Evolutionary conservation across 768 basidiomycete genomes (phyloP), one percentile per base, ranked within the genome.

Genomic region (Lactarius psammicola): DNA sequence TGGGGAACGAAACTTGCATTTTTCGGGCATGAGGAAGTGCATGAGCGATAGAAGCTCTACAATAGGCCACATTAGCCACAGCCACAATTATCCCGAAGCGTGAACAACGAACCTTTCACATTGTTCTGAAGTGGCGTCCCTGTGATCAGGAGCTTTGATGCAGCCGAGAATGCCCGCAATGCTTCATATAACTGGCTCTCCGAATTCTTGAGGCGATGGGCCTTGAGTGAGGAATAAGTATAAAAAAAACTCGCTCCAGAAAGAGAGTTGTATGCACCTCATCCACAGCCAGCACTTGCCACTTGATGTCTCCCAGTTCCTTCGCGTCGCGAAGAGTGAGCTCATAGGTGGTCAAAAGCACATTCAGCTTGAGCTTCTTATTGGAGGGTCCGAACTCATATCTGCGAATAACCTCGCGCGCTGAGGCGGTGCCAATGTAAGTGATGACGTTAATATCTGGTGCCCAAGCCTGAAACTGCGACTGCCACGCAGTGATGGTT

Each of bases 11-110:
- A 38, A 73, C 89, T 76, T 70, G 92, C 94, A 99, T 80, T 93
- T 94, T 73, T 98, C 95, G 9, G 97, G 97, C 92, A 97, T 97
- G 70, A 98, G 81, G 82, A 99, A 99, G 76, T 98, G 97, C 96
- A 98, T 98, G 76, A 98, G 79, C 10, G 97, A 94, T 49, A 98
- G 81, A 40, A 99, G 79, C 76, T 99, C 97, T 97, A 73, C 8
- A 61, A 55, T 26, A 60, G 60, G 57, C 57, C 46, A 60, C 40
- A 30, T 51, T 23, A 63, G 58, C 30, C 38, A 33, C 9, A 1
- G 70, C 49, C 70, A 65, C 49, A 59, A 70, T 66, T 38, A 44
- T 44, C n/a, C 26, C 30, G 56, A 59, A 31, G 42, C 60, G 30
- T 9, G 28, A 44, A 26, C 54, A 64, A 44, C 81, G 53, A 71